Percentiles rank a stretch among this genome's conserved stretches.
Evolutionary conservation across 2,329 filamentous ascomycete species (phyloP).

Genomic region (Phaeosphaeriaceae sp.): DNA sequence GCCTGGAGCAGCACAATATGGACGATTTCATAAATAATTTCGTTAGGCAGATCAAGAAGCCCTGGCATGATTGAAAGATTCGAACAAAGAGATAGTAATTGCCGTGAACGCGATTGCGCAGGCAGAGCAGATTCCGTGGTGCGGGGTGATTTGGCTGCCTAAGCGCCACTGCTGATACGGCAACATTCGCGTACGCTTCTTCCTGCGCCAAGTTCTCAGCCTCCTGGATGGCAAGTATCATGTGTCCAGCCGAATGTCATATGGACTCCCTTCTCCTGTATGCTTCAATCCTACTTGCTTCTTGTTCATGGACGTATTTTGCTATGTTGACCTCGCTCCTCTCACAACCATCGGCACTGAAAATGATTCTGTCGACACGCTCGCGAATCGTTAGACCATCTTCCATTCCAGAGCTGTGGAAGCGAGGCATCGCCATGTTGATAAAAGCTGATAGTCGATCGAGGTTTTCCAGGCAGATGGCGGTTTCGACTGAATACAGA

Average conservation of each 20-base stretch:
- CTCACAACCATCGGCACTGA: not conserved
- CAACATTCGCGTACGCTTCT: not conserved
- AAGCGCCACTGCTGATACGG: not conserved
- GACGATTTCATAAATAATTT: not conserved
- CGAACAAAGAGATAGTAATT: not conserved
- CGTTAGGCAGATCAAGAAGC: not conserved
- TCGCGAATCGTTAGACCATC: constrained; percentile 1
- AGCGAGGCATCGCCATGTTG: not conserved
- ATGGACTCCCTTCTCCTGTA: constrained; percentile 2
- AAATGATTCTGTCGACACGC: constrained; percentile 3
- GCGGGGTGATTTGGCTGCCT: not conserved
- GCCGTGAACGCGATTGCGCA: not conserved
- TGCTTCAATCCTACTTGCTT: not conserved
- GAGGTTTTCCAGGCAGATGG: not conserved
- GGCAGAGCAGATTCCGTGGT: not conserved
- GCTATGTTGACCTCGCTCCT: constrained; percentile 3
- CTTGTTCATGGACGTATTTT: not conserved
- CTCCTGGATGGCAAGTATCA: not conserved
- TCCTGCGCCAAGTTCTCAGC: not conserved
- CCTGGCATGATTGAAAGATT: not conserved
- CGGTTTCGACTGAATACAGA: constrained; percentile 10
- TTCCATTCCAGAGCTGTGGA: too few relatives aligned
- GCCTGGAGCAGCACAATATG: not conserved
- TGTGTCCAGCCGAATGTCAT: not conserved
- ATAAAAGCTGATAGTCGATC: not conserved